These are phyloP conservation scores for Aspergillus japonicus DNA, from an alignment of 2,329 filamentous ascomycete species.

Conservation along the genomic window DNA sequence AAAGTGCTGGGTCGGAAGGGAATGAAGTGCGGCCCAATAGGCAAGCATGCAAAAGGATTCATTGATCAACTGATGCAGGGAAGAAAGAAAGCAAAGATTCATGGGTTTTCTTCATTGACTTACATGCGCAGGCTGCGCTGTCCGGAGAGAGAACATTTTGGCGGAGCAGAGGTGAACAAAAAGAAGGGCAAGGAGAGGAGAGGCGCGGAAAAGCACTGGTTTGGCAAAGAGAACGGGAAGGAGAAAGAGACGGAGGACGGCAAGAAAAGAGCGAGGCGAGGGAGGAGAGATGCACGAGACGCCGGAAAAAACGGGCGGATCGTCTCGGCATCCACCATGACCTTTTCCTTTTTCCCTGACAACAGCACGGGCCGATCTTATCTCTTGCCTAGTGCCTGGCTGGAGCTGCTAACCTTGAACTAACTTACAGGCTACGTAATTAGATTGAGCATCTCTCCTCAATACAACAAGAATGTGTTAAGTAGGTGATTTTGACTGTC, in stretches of 20 bases:
- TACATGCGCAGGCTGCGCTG: conserved; percentile 45
- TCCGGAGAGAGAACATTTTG: conserved; percentile 43
- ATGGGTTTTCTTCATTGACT: conserved; percentile 11
- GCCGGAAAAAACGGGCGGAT: conserved; percentile 37
- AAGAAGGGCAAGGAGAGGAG: conserved; percentile 14
- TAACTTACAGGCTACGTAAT: neutral
- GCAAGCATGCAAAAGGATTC: neutral
- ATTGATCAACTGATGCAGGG: neutral
- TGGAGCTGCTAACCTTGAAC: neutral
- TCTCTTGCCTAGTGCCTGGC: conserved; percentile 10
- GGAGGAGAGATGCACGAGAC: conserved; percentile 15
- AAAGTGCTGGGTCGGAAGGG: conserved; percentile 36
- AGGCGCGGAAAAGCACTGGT: conserved; percentile 1
- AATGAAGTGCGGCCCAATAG: conserved; percentile 38
- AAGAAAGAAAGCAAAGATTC: neutral
- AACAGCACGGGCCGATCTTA: conserved; percentile 24
- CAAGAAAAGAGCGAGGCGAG: conserved; percentile 10
- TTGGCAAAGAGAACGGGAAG: conserved; percentile 8
- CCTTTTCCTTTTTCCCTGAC: conserved; percentile 5
- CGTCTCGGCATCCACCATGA: conserved; percentile 30
- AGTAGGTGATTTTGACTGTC: too few species aligned
- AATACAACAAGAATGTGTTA: too few species aligned
- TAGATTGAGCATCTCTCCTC: neutral
- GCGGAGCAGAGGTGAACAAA: conserved; percentile 17
- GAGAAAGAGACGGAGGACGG: conserved; percentile 10